Evolutionary conservation across 1,139 yeast species (phyloP).

Genomic region (Cylindricascospora bacillispora): DNA sequence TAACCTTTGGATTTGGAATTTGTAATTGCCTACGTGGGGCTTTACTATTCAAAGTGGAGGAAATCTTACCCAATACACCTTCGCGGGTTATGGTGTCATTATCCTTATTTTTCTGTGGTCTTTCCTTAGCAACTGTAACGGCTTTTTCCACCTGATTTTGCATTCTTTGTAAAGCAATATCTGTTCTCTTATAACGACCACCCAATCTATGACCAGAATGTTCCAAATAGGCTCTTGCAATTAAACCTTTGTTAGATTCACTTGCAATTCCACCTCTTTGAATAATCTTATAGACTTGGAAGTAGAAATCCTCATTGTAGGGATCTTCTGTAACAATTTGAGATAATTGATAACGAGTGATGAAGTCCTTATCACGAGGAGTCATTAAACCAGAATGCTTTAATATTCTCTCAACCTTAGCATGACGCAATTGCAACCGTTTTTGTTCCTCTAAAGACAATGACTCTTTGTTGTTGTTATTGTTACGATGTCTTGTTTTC

Average conservation of each 20-base stretch:
- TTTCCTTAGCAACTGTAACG: constrained; percentile 85
- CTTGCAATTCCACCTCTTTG: constrained; percentile 39
- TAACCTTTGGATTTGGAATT: constrained; percentile 36
- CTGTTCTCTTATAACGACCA: constrained; percentile 82
- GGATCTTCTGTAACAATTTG: constrained; percentile 97
- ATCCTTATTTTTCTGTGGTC: constrained; percentile 49
- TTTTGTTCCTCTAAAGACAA: constrained; percentile 41
- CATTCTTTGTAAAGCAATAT: constrained; percentile 92
- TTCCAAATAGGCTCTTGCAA: constrained; percentile 90
- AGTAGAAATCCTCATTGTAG: constrained; percentile 90
- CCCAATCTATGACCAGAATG: constrained; percentile 88
- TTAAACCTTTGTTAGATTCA: constrained; percentile 38
- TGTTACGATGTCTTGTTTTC: constrained; percentile 7
- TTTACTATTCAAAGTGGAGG: constrained; percentile 60
- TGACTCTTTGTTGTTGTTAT: constrained; percentile 22
- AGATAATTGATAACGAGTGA: constrained; percentile 85
- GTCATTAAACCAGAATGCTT: constrained; percentile 90
- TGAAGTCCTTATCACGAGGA: constrained; percentile 91
- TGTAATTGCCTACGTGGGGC: constrained; percentile 84
- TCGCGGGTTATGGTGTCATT: constrained; percentile 49
- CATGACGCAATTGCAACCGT: constrained; percentile 55
- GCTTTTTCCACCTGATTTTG: constrained; percentile 97
- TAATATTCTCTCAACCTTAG: constrained; percentile 66
- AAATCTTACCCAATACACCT: constrained; percentile 85
- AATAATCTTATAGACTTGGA: constrained; percentile 83